phyloP scores from a whole-genome alignment of 1,284 basidiomycete species.

The Leccinum subrobustum region DNA sequence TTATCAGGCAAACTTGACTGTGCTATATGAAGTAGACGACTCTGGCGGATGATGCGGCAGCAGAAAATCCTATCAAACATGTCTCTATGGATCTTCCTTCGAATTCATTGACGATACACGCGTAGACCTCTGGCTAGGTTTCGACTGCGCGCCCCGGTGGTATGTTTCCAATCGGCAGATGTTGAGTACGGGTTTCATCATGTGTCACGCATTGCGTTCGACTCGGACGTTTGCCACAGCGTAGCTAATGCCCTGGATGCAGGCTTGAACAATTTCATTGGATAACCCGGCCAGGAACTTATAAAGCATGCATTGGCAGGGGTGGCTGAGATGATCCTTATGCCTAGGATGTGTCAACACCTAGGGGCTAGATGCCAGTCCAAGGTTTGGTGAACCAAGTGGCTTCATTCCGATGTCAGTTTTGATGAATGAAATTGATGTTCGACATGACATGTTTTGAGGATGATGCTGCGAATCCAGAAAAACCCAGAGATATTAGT shows the following conservation, averaged over 20 bases:
- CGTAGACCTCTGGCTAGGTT: slow-evolving; percentile 56
- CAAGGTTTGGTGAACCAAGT: slow-evolving; percentile 67
- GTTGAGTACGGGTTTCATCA: background rate
- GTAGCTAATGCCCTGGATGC: slow-evolving; percentile 53
- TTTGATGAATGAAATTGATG: slow-evolving; percentile 48
- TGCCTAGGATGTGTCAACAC: slow-evolving; percentile 14
- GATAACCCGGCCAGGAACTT: slow-evolving; percentile 50
- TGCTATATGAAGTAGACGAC: background rate
- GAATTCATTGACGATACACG: background rate
- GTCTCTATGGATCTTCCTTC: background rate
- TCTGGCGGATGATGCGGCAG: too few relatives aligned
- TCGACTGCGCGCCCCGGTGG: slow-evolving; percentile 30
- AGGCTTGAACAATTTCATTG: slow-evolving; percentile 67
- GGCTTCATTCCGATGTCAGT: slow-evolving; percentile 43
- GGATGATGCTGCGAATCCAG: slow-evolving; percentile 37
- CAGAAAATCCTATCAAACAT: too few relatives aligned
- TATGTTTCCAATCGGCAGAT: background rate
- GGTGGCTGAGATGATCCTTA: slow-evolving; percentile 46
- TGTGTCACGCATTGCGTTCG: background rate
- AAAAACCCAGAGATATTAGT: slow-evolving; percentile 53
- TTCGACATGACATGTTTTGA: slow-evolving; percentile 47
- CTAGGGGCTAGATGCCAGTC: background rate
- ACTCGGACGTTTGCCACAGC: slow-evolving; percentile 25
- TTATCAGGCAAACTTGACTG: too few relatives aligned
- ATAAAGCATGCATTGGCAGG: slow-evolving; percentile 51